phyloP scores from a whole-genome alignment of 2,329 filamentous ascomycete genomes.

The Arthroderma uncinatum region DNA sequence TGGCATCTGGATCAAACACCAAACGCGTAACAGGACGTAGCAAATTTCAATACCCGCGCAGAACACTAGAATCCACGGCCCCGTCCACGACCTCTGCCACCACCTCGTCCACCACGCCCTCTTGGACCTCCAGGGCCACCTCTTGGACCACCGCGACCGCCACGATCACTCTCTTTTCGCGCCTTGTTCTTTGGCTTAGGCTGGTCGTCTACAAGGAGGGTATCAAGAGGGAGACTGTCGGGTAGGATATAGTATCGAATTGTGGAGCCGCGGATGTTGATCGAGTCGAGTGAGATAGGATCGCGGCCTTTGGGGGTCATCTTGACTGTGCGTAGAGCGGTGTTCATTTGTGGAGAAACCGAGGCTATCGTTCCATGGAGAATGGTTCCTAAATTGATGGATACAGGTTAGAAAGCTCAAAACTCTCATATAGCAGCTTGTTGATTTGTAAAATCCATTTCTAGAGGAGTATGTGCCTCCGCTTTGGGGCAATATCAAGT shows the following conservation, averaged over 20 bases:
- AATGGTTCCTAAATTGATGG: constrained; percentile 59
- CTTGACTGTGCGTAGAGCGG: constrained; percentile 85
- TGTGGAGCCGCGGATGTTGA: constrained; percentile 92
- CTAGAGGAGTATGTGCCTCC: background rate
- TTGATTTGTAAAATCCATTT: background rate
- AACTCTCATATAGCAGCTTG: background rate
- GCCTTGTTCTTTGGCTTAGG: constrained; percentile 99
- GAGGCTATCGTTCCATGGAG: constrained; percentile 94
- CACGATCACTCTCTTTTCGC: constrained; percentile 66
- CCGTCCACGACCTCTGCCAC: constrained; percentile 46
- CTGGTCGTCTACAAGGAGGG: constrained; percentile 86
- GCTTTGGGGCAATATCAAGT: background rate
- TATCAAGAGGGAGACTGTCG: constrained; percentile 89
- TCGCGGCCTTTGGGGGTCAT: constrained; percentile 88
- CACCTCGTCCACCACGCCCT: constrained; percentile 41
- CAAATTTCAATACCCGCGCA: background rate
- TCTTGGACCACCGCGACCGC: constrained; percentile 38
- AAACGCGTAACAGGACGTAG: background rate
- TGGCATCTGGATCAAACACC: background rate
- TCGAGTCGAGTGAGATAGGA: constrained; percentile 77
- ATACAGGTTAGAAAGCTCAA: background rate
- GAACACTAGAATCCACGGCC: constrained; percentile 25
- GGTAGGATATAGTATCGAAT: constrained; percentile 96
- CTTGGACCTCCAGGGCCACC: constrained; percentile 39
- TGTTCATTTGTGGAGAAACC: constrained; percentile 98